Base-by-base conservation (phyloP, 2,329 filamentous ascomycete genomes). In the Zymoseptoria ardabiliae region DNA sequence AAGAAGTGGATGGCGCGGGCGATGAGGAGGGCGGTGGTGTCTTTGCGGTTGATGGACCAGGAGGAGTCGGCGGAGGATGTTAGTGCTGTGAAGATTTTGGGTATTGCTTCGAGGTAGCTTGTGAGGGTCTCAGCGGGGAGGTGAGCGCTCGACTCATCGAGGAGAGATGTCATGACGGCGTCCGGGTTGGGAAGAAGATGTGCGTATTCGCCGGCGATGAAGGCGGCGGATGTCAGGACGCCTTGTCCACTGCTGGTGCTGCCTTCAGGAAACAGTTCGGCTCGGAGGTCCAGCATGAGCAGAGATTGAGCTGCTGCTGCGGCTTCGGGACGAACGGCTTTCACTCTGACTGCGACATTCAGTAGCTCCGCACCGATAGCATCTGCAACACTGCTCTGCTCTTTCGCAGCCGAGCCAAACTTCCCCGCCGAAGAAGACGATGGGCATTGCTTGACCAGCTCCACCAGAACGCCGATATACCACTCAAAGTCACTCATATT, bases 401-500 rank as follows among this genome's bases (percentile, higher is more conserved):
- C 61, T 23, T 58, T 62, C 2, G 52, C 55, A 4, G 49, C 48
- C 2, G 51, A n/a, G 9, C 58, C 61, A 35, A 66, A 67, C 50
- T 48, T 59, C 20, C 62, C 57, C 23, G 57, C 45, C 1, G 63
- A 49, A 20, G 59, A 54, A 1, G 75, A 72, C 78, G 88, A 20
- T 7, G 78, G 87, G 79, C 75, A 90, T 81, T 70, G 77, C 51
- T 87, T 85, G 49, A 97, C 85, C 13, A 99, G 82, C 71, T 96
- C 91, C 4, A 90, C 88, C 28, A 99, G 78, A 25, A 96, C 85
- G 65, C 94, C 90, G 65, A 97, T 88, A 73, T 97, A 97, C 94
- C 94, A 99, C 66, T 97, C 93, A 72, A 99, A 99, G 71, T 99
- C 93, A 56, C 82, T 78, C 53, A 99, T 80, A 69, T 91, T 90